Base-by-base conservation (phyloP, 2,329 filamentous ascomycete species). In the Neospermospora avenae region DNA sequence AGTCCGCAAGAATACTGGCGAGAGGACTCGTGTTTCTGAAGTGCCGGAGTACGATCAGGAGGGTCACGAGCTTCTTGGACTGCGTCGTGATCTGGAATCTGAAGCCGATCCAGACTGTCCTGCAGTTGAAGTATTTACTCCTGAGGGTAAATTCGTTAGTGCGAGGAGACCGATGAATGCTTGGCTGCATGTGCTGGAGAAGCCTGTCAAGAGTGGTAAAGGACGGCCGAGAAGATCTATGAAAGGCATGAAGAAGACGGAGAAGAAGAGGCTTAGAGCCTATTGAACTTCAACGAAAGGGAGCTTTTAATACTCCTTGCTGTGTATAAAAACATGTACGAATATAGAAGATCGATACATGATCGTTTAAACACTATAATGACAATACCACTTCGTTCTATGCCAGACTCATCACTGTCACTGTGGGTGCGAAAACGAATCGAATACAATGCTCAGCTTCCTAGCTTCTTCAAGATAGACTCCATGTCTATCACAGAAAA, bases 91-190 rank as follows among this genome's bases (percentile, higher is more conserved):
- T 46, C 70, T 72, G 66, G 63, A 31, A 31, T 31, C 61, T 20
- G 64, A 63, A 41, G 61, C 56, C 42, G 71, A 72, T 66, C 72
- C 73, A 0, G 74, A 77, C 22, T 86, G 85, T 78, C 91, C 91
- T 0, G 79, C 86, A 10, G 82, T 99, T 6, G 93, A 98, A 66
- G 85, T 98, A 0, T 97, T 89, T 70, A 89, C 84, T 28, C 95
- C 95, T 0, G 82, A 91, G 60, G 95, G 95, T n/a, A 86, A 85
- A 68, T 95, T 89, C 67, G 79, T 98, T 31, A 87, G 81, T 0
- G 76, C 78, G 10, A 80, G 91, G 37, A 73, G 72, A 65, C 88
- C 90, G 1, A 86, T 96, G 79, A 86, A 88, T 67, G 90, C 85
- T 6, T 92, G 86, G 83, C 60, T 87, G 61, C 74, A 76, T 63